Evolutionary conservation across 495 filamentous ascomycete species (phyloP).

Genomic region (Melanomma pulvis-pyrius): DNA sequence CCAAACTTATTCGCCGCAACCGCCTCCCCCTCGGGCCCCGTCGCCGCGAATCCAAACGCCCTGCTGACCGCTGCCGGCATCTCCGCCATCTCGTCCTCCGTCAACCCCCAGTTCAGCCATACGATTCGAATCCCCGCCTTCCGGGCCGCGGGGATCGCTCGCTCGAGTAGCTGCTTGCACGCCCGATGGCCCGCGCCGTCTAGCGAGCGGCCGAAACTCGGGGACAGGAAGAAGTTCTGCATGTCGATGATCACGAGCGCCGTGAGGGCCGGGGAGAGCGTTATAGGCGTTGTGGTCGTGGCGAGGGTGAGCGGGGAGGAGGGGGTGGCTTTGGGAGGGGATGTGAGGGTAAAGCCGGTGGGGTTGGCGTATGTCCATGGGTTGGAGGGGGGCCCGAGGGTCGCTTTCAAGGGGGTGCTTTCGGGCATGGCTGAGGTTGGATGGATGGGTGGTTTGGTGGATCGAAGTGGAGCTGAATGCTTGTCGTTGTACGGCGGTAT

Average conservation of each 20-base stretch:
- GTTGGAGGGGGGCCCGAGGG: neutral
- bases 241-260: constrained; percentile 63
- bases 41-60: constrained; percentile 51
- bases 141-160: constrained; percentile 51
- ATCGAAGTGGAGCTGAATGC: too few species aligned
- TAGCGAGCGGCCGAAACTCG: constrained; percentile 43
- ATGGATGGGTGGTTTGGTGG: neutral
- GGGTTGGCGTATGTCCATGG: constrained; percentile 38
- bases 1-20: constrained; percentile 41
- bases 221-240: constrained; percentile 64
- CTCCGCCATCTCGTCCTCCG: constrained; percentile 52
- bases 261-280: constrained; percentile 48
- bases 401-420: too few species aligned
- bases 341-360: constrained; percentile 44
- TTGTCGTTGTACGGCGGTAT: too few species aligned
- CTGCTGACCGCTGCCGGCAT: constrained; percentile 56
- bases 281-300: constrained; percentile 44
- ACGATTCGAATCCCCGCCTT: constrained; percentile 56
- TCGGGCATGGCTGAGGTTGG: neutral
- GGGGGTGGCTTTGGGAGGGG: neutral
- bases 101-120: constrained; percentile 66
- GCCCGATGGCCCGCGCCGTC: constrained; percentile 41
- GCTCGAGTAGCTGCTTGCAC: constrained; percentile 38
- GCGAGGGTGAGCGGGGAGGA: constrained; percentile 24
- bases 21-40: constrained; percentile 28